Conservation (phyloP, 176 grass and related monocot genomes). For the Ampelocalamus luodianensis region DNA sequence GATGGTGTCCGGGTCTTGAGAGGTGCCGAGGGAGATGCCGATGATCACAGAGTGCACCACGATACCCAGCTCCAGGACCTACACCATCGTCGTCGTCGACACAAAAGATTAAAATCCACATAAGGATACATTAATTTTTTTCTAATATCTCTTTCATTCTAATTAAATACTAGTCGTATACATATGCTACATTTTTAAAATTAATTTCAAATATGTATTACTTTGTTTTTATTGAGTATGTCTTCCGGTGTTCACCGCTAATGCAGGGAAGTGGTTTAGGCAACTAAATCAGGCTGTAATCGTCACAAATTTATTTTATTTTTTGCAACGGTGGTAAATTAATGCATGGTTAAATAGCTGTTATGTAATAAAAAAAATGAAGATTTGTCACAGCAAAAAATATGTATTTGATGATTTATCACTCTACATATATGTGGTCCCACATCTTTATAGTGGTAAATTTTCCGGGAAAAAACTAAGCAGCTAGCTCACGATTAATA, state of each 20-base stretch:
- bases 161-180: background rate
- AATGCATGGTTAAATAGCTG: background rate
- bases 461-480: too few species aligned
- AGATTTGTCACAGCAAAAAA: too few species aligned
- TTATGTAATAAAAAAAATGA: background rate
- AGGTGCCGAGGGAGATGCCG: conserved; percentile 69
- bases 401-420: too few species aligned
- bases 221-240: background rate
- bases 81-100: background rate
- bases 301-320: background rate
- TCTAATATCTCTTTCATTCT: background rate
- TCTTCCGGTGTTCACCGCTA: background rate
- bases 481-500: background rate
- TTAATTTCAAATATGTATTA: background rate
- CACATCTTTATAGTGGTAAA: too few species aligned
- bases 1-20: conserved; percentile 52
- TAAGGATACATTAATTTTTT: background rate
- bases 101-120: background rate
- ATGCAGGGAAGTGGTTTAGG: background rate
- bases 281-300: background rate
- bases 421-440: too few species aligned
- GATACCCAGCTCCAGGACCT: conserved; percentile 79
- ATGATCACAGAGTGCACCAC: conserved; percentile 89
- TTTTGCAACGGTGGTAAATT: background rate
- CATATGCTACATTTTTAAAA: too few species aligned